phyloP scores from a whole-genome alignment of 768 basidiomycete genomes.

The Lactifluus rugatus region DNA sequence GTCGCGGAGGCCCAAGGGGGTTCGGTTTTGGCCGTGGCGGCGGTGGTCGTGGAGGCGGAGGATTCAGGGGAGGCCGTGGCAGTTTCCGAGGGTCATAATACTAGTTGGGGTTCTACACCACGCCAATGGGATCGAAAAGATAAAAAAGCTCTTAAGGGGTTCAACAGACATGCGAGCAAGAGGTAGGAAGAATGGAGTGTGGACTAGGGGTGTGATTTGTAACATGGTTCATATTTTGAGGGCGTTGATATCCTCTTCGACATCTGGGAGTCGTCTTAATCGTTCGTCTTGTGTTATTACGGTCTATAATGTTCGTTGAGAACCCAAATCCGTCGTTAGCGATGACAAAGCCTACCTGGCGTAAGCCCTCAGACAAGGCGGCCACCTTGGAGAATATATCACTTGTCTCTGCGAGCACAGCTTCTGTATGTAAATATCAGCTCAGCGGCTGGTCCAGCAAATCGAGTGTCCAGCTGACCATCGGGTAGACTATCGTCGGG shows the following conservation, averaged over 20 bases:
- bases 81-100: conserved; percentile 43
- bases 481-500: conserved; percentile 20
- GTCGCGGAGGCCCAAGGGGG: conserved; percentile 36
- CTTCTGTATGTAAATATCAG: conserved; percentile 11
- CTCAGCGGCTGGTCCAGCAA: not conserved
- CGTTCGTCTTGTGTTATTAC: conserved; percentile 44
- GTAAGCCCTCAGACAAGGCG: conserved; percentile 38
- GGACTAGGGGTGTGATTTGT: not conserved
- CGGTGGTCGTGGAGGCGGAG: conserved; percentile 32
- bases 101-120: too few relatives aligned
- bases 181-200: not conserved
- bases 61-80: conserved; percentile 32
- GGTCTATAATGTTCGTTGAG: conserved; percentile 27
- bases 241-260: conserved; percentile 13
- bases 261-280: conserved; percentile 33
- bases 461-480: conserved; percentile 11
- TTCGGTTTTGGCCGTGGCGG: conserved; percentile 31
- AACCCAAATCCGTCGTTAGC: not conserved
- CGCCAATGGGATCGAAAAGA: too few relatives aligned
- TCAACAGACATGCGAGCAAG: not conserved
- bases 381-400: conserved; percentile 28
- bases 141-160: too few relatives aligned
- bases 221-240: conserved; percentile 4
- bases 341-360: conserved; percentile 35
- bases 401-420: conserved; percentile 22